These are phyloP conservation scores for Coriaria nepalensis DNA, from an alignment of 306 rosid genomes.

Conservation along the genomic window DNA sequence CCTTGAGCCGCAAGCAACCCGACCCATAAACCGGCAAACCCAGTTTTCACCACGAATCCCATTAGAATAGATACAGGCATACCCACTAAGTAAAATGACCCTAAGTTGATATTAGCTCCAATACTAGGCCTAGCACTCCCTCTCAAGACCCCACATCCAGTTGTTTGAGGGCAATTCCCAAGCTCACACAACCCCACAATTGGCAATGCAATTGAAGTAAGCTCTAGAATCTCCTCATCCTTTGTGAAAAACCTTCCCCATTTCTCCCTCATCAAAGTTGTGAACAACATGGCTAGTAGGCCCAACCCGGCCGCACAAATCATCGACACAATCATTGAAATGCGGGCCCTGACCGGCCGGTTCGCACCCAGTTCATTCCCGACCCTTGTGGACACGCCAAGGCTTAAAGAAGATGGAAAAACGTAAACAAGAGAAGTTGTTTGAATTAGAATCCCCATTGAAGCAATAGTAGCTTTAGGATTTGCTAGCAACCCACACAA, in stretches of 20 bases:
- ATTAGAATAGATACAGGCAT: constrained; percentile 66
- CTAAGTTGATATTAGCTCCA: constrained; percentile 84
- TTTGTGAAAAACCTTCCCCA: constrained; percentile 77
- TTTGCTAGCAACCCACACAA: constrained; percentile 64
- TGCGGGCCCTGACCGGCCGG: constrained; percentile 56
- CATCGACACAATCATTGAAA: constrained; percentile 61
- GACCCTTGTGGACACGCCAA: constrained; percentile 73
- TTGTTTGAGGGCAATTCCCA: constrained; percentile 91
- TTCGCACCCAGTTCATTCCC: constrained; percentile 78
- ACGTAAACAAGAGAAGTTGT: constrained; percentile 77
- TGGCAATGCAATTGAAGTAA: constrained; percentile 73
- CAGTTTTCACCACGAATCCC: constrained; percentile 52
- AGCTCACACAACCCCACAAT: constrained; percentile 81
- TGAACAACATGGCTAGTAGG: constrained; percentile 50
- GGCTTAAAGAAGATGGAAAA: constrained; percentile 74
- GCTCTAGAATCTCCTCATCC: constrained; percentile 43
- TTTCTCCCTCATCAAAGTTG: constrained; percentile 51
- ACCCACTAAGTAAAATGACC: constrained; percentile 80
- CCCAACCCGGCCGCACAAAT: constrained; percentile 45
- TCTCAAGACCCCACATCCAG: constrained; percentile 78
- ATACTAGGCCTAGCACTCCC: constrained; percentile 75
- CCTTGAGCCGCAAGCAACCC: constrained; percentile 97
- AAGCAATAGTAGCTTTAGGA: constrained; percentile 73
- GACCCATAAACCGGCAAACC: constrained; percentile 80
- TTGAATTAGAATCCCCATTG: constrained; percentile 90